These are phyloP conservation scores for Pythium grandisporangium DNA, from an alignment of 352 stramenopile genomes.

Conservation along the genomic window DNA sequence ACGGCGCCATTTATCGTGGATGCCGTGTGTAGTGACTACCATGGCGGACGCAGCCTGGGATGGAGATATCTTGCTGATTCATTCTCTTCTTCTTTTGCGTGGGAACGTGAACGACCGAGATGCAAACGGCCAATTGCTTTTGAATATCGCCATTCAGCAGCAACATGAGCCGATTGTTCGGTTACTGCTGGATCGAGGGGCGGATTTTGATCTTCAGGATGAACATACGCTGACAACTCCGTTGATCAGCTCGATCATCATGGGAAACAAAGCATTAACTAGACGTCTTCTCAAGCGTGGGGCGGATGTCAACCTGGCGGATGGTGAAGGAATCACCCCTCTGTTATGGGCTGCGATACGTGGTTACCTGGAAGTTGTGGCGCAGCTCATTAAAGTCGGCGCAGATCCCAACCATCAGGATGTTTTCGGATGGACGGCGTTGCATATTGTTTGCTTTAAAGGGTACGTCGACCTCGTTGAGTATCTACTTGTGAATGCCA, in stretches of 20 bases:
- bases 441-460: slow-evolving; percentile 72
- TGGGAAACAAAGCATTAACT: slow-evolving; percentile 76
- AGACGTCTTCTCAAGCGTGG: slow-evolving; percentile 42
- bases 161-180: slow-evolving; percentile 64
- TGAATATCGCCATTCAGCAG: slow-evolving; percentile 76
- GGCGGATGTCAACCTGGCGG: slow-evolving; percentile 39
- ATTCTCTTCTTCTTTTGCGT: slow-evolving; percentile 37
- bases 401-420: slow-evolving; percentile 58
- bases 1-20: slow-evolving; percentile 54
- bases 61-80: slow-evolving; percentile 65
- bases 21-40: slow-evolving; percentile 47
- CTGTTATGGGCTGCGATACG: slow-evolving; percentile 55
- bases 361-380: slow-evolving; percentile 68
- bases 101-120: slow-evolving; percentile 52
- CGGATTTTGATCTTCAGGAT: slow-evolving; percentile 58
- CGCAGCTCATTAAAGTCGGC: slow-evolving; percentile 45
- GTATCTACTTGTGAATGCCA: slow-evolving; percentile 48
- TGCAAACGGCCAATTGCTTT: slow-evolving; percentile 35
- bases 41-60: slow-evolving; percentile 67
- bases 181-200: slow-evolving; percentile 57
- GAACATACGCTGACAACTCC: slow-evolving; percentile 42
- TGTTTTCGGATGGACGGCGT: slow-evolving; percentile 46
- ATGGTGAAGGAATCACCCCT: slow-evolving; percentile 52
- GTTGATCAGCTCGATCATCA: slow-evolving; percentile 68
- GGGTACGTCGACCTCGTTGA: slow-evolving; percentile 59